Evolutionary conservation across 2,329 filamentous ascomycete species (phyloP), one percentile per base, ranked within the genome.

Genomic region (Byssochlamys sp.): DNA sequence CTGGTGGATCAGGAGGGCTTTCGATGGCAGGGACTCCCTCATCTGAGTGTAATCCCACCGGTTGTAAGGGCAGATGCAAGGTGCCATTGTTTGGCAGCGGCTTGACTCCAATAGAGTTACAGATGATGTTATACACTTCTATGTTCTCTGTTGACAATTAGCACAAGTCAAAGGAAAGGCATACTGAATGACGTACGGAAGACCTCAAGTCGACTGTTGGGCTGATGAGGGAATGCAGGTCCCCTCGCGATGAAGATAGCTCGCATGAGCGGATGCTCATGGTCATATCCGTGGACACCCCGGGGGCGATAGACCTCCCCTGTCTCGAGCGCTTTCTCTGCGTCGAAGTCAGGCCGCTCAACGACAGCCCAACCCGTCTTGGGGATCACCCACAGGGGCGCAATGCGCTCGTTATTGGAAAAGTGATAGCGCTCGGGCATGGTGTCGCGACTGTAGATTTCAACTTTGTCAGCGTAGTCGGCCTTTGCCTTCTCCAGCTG

Each of bases 371-470:
- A 99, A 9, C 94, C 94, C 0, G 91, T 84, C 70, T 91, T 90
- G 0, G 94, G 94, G 0, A 99, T 82, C 53, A 97, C 86, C 94
- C 94, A 99, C 0, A 99, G 74, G 0, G 94, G 94, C 0, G 94
- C 94, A 63, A 99, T 99, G 55, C 94, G 87, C 33, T 87, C 79
- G 69, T 95, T 96, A 19, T 87, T 84, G 2, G 85, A 84, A 69
- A 99, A 99, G 71, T 97, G 92, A 73, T 94, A 99, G 28, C 90
- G 83, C 65, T 87, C 84, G 0, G 94, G 94, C 92, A 99, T 97
- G 66, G 94, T 84, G 39, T 86, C 81, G 66, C 85, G 85, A 1
- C 95, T 86, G 68, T 96, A 96, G 33, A 97, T 87, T 45, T 96
- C 89, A 59, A 95, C 85, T 59, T 86, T 86, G 2, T 75, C 67